Percentiles rank a stretch among this genome's conserved stretches.
These are phyloP conservation scores for Fusarium bulbicola DNA, from an alignment of 2,329 filamentous ascomycete genomes.

Conservation along the genomic window DNA sequence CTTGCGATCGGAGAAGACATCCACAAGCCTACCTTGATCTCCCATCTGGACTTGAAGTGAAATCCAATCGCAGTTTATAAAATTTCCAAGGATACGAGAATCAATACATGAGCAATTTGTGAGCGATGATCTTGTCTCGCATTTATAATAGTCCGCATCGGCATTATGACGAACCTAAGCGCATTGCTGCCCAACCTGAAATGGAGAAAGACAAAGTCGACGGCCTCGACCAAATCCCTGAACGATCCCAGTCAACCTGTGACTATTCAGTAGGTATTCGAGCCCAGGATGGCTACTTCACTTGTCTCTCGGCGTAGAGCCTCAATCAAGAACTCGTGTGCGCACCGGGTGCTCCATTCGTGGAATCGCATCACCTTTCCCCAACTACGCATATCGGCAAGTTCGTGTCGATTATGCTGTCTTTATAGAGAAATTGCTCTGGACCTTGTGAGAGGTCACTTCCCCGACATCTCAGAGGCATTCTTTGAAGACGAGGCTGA, in stretches of 20 bases:
- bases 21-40: not conserved
- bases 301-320: fast-evolving
- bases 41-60: not conserved
- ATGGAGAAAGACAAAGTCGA: too few species aligned
- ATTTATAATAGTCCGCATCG: not conserved
- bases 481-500: not conserved
- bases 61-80: too few species aligned
- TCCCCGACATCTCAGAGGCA: not conserved
- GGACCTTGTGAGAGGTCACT: not conserved
- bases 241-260: too few species aligned
- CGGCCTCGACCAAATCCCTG: too few species aligned
- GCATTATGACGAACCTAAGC: not conserved
- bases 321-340: not conserved
- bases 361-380: not conserved
- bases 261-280: fast-evolving
- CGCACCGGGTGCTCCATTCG: not conserved
- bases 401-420: not conserved
- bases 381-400: not conserved
- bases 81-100: not conserved
- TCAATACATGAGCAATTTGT: too few species aligned
- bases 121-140: not conserved
- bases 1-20: not conserved
- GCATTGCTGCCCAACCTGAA: not conserved
- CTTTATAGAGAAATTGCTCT: not conserved
- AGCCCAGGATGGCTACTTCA: not conserved